These are phyloP conservation scores for Dendrobium nobile DNA, from an alignment of 106 monocot genomes.

Conservation along the genomic window DNA sequence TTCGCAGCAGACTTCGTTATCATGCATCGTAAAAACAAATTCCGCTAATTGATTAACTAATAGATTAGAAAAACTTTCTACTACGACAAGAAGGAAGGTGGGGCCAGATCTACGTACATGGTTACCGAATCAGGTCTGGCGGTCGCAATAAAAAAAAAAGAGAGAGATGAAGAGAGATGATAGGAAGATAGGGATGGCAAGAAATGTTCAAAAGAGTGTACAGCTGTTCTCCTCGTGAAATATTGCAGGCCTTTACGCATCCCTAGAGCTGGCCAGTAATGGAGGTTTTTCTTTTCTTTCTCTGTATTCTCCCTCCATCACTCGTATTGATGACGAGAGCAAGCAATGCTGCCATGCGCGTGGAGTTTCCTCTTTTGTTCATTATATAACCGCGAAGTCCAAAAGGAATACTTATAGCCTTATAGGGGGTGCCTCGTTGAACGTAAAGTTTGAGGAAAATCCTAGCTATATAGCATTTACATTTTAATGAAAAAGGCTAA, in stretches of 20 bases:
- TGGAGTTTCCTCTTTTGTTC: slow-evolving; percentile 3
- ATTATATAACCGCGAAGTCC: slow-evolving; percentile 9
- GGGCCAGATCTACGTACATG: background rate
- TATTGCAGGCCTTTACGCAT: slow-evolving; percentile 59
- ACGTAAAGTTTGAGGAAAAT: background rate
- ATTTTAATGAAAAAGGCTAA: too few relatives aligned
- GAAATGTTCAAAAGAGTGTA: slow-evolving; percentile 39
- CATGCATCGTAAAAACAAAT: too few relatives aligned
- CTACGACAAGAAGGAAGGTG: background rate
- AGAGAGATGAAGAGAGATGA: too few relatives aligned
- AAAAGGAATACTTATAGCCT: slow-evolving; percentile 6
- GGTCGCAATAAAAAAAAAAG: slow-evolving; percentile 27
- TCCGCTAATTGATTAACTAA: too few relatives aligned
- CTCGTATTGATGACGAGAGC: slow-evolving; percentile 16
- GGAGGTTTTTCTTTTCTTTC: slow-evolving; percentile 7
- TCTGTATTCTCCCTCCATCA: background rate
- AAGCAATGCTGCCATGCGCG: slow-evolving; percentile 17
- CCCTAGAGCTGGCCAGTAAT: slow-evolving; percentile 25
- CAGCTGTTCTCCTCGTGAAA: slow-evolving; percentile 68
- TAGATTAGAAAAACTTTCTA: too few relatives aligned
- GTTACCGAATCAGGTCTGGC: slow-evolving; percentile 20
- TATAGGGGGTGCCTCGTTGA: slow-evolving; percentile 5
- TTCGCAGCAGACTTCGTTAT: too few relatives aligned
- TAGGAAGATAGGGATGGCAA: slow-evolving; percentile 25
- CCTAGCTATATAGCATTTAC: too few relatives aligned